Evolutionary conservation across 176 grass and related monocot genomes (phyloP).

Genomic region (Pontederia crassipes): DNA sequence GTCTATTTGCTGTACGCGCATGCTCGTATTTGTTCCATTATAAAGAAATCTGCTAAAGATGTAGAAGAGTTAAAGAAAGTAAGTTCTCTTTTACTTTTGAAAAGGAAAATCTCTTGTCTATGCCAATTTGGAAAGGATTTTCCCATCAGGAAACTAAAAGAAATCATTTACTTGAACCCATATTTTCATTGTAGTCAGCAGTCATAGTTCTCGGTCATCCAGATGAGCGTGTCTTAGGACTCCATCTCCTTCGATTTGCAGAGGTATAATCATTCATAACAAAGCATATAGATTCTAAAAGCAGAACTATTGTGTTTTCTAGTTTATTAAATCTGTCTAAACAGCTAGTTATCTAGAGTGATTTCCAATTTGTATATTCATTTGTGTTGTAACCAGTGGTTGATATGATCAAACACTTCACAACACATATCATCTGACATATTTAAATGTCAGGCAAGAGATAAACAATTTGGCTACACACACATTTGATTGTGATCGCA

Average conservation of each 20-base stretch:
- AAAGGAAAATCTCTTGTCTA: background rate
- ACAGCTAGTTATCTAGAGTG: too few species aligned
- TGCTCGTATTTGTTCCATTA: constrained; percentile 96
- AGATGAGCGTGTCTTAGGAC: constrained; percentile 70
- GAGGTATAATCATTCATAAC: constrained; percentile 34
- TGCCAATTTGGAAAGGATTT: constrained; percentile 1
- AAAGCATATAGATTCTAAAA: too few species aligned
- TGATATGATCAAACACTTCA: too few species aligned
- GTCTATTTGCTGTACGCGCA: constrained; percentile 94
- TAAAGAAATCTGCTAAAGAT: constrained; percentile 74
- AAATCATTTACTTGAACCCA: background rate
- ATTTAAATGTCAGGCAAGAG: too few species aligned
- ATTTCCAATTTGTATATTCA: too few species aligned
- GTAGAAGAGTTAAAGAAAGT: constrained; percentile 66
- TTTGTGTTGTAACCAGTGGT: too few species aligned
- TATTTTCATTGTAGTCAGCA: constrained; percentile 41
- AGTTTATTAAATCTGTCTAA: too few species aligned
- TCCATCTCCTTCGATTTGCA: constrained; percentile 84
- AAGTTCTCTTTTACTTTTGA: constrained; percentile 24
- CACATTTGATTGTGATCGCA: too few species aligned
- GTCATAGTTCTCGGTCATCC: constrained; percentile 51
- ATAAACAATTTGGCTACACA: too few species aligned
- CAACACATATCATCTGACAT: too few species aligned
- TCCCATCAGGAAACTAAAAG: background rate
- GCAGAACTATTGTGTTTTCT: too few species aligned